Base-by-base conservation (phyloP, 371 early-diverging fungal genomes). In the Zychaea mexicana region DNA sequence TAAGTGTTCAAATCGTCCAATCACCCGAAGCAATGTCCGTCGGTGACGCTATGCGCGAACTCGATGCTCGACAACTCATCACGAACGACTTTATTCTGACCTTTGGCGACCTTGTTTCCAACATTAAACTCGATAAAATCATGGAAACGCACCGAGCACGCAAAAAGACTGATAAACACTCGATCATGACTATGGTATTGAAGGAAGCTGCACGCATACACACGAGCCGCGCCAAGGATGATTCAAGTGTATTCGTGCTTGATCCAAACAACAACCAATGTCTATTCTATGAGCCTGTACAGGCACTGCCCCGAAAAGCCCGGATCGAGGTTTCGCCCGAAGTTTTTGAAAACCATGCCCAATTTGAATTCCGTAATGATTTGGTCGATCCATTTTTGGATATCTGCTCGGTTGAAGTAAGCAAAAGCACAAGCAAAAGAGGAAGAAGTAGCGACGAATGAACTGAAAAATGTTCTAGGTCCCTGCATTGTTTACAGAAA, bases 171-270 rank as follows among this genome's bases (percentile, higher is more conserved):
- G 96, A 98, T 68, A 91, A 91, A 65, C 88, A 92, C 65, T 83
- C 91, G 13, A 94, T 98, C 69, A 96, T 98, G 97, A 96, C 98
- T 12, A 94, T 98, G 95, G 83, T 93, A 26, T 75, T 94, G 42
- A 88, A 83, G 67, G 86, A 87, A 72, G 87, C 88, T 3, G 72
- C 88, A 26, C 75, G 79, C 12, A 53, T 70, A 28, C 91, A 91
- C 66, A 76, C 69, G n/a, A 68, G 28, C 67, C 86, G 90, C 54
- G 66, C 89, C 22, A 78, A 84, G 31, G 92, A 92, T 42, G 91
- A 89, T 57, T 92, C 91, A 57, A 88, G 93, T 21, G 79, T 97
- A 27, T 95, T 93, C 69, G 90, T 93, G 21, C 67, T 96, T 30
- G 94, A 98, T 62, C 87, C 91, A 4, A 69, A 73, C 15, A 86